Percentiles rank a stretch among this genome's conserved stretches.
These are phyloP conservation scores for Yamagishiella unicocca DNA, from an alignment of 139 green algal species.

Conservation along the genomic window DNA sequence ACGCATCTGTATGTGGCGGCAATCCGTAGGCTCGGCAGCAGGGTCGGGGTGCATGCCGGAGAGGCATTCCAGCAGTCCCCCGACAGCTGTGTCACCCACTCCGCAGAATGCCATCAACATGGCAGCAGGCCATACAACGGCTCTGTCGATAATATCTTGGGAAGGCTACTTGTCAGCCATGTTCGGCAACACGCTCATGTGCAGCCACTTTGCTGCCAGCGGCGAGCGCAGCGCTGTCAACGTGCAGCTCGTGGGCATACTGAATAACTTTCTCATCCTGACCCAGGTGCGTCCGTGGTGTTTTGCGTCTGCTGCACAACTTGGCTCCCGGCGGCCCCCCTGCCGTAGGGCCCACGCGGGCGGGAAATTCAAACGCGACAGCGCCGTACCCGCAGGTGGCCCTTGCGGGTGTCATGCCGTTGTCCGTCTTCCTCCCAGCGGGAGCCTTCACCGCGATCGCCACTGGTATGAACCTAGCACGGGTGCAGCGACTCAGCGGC, in stretches of 20 bases:
- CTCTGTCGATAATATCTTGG: conserved; percentile 77
- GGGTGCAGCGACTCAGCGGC: conserved; percentile 23
- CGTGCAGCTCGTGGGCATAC: conserved; percentile 81
- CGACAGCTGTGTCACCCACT: no score
- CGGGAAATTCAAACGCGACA: no score
- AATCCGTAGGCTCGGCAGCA: no score
- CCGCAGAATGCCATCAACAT: conserved; percentile 77
- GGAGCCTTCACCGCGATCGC: conserved; percentile 22
- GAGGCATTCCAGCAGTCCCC: no score
- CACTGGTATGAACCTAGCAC: conserved; percentile 43
- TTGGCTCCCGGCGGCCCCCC: background rate
- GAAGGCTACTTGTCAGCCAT: conserved; percentile 76
- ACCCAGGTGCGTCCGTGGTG: conserved; percentile 63
- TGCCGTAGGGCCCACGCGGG: no score
- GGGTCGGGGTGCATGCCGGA: no score
- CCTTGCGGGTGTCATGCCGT: conserved; percentile 63
- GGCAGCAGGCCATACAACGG: conserved; percentile 58
- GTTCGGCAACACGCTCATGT: conserved; percentile 83
- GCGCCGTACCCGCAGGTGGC: conserved; percentile 65
- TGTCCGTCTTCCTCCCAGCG: conserved; percentile 52
- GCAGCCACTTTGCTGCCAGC: conserved; percentile 80
- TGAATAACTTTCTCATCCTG: conserved; percentile 82
- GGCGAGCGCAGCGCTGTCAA: conserved; percentile 75
- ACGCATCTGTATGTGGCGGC: no score
- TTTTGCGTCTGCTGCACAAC: background rate